Evolutionary conservation across 108 stramenopile genomes (phyloP).

Genomic region (Fragilariopsis cylindrus): DNA sequence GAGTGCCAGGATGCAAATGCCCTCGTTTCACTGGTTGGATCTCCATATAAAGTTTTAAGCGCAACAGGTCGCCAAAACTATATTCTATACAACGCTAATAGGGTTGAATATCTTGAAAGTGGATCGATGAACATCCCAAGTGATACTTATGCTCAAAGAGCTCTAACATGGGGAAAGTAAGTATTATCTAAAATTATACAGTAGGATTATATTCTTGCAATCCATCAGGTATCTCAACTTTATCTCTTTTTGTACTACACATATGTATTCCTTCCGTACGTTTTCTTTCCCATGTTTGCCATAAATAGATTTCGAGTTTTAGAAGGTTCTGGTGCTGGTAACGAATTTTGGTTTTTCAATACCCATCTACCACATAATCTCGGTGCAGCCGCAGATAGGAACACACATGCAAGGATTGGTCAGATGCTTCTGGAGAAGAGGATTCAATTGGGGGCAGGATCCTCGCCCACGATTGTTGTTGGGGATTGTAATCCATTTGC

Average conservation of each 20-base stretch:
- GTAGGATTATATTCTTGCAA: background rate
- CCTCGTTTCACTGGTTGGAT: background rate
- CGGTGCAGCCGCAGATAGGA: background rate
- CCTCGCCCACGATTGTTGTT: background rate
- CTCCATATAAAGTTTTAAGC: background rate
- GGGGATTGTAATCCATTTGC: slow-evolving; percentile 11
- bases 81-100: background rate
- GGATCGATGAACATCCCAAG: slow-evolving; percentile 1
- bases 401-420: slow-evolving; percentile 5
- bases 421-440: background rate
- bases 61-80: background rate
- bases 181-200: background rate
- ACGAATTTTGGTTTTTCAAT: slow-evolving; percentile 6
- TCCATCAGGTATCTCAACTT: background rate
- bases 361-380: background rate
- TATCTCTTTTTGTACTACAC: no score
- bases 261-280: no score
- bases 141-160: background rate
- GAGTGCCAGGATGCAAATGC: slow-evolving; percentile 5
- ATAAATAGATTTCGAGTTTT: background rate
- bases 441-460: background rate
- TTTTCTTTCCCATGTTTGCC: no score
- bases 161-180: slow-evolving; percentile 6
- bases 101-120: background rate
- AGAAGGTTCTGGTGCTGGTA: background rate